Base-by-base conservation (phyloP, 2,329 filamentous ascomycete genomes). In the Phyllosticta citrichinensis region DNA sequence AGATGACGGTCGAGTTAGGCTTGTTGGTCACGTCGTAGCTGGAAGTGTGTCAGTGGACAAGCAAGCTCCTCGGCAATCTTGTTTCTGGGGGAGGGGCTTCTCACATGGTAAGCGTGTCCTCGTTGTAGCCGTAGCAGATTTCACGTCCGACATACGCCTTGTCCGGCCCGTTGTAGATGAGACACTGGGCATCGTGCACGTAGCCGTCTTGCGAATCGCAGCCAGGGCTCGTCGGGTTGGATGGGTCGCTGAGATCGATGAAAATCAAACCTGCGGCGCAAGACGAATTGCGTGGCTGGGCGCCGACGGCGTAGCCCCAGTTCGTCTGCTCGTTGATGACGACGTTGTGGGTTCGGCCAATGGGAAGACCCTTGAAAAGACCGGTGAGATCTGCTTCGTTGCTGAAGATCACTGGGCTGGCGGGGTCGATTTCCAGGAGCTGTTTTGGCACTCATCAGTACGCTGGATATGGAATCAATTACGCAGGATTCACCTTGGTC, bases 131-230 rank as follows among this genome's bases (percentile, higher is more conserved):
- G 66, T 81, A 82, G 76, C 81, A 83, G 66, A 83, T 81, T 59
- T 83, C 79, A 1, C 71, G 73, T 24, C 77, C 79, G 3, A 71
- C 68, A 68, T 79, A 83, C 24, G 73, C 66, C 24, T 69, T 70
- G 62, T 83, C 77, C 0, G 81, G 80, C 0, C 81, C 81, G 8
- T 74, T 76, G 71, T 82, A 82, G 62, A 79, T 76, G 50, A 85
- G 71, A 68, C 82, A 85, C 70, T 85, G 82, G 2, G 82, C 82
- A 65, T 85, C 82, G 68, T 85, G 82, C 14, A 84, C 81, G 67
- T 85, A 85, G 47, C 81, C 82, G 67, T 84, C 82, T 19, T 76
- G 67, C 20, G 77, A 74, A 8, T 79, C 79, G 66, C 82, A 85
- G 52, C 82, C 83, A 6, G 80, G 78, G 22, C 74, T 77, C 14